phyloP scores from a whole-genome alignment of 2,329 filamentous ascomycete species.

The Aspergillus intermedius region DNA sequence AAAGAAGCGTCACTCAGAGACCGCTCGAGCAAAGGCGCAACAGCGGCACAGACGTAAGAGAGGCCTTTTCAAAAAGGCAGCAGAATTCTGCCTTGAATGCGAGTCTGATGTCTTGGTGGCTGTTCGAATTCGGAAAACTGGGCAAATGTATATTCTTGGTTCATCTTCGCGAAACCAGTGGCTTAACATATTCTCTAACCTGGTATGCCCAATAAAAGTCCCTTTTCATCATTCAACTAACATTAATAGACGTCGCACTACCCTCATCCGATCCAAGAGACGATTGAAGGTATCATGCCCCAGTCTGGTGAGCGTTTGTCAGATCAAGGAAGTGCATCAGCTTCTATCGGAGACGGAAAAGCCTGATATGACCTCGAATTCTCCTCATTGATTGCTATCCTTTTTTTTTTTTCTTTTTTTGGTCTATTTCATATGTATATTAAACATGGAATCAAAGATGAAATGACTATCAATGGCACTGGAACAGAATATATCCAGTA shows the following conservation, averaged over 20 bases:
- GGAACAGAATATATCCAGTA: no score
- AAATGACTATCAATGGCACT: no score
- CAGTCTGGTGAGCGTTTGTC: not conserved
- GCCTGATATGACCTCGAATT: not conserved
- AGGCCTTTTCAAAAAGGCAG: slow-evolving; percentile 13
- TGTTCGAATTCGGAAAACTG: slow-evolving; percentile 10
- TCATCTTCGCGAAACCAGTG: slow-evolving; percentile 9
- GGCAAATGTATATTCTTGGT: slow-evolving; percentile 13
- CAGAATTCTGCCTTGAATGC: slow-evolving; percentile 13
- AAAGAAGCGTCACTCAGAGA: slow-evolving; percentile 13
- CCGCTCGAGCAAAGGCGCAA: slow-evolving; percentile 11
- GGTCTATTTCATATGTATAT: not conserved
- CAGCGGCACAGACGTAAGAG: slow-evolving; percentile 10
- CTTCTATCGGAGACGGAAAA: not conserved
- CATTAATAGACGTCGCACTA: slow-evolving; percentile 4
- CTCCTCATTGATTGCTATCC: no score
- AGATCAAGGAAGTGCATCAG: not conserved
- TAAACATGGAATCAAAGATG: not conserved
- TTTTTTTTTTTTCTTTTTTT: no score
- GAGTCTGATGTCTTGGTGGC: slow-evolving; percentile 12
- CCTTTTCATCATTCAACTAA: slow-evolving; percentile 12
- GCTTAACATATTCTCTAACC: slow-evolving; percentile 3
- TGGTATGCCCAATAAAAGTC: slow-evolving; percentile 1
- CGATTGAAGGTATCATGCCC: not conserved
- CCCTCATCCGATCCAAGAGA: slow-evolving; percentile 2